Evolutionary conservation across 1,139 yeast genomes (phyloP).

Genomic region (Sugiyamaella sp.): DNA sequence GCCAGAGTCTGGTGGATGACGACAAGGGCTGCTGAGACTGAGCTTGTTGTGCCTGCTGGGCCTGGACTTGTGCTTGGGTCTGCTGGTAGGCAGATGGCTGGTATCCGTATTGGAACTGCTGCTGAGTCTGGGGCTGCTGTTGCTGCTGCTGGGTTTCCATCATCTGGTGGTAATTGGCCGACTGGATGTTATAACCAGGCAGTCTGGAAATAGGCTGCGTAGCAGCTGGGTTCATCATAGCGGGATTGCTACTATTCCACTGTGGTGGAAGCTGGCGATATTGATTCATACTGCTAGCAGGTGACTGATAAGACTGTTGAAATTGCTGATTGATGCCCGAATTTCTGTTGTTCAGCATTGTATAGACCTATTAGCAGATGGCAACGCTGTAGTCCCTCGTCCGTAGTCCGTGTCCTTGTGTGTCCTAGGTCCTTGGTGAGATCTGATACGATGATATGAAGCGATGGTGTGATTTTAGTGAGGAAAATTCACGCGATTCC

Average conservation of each 20-base stretch:
- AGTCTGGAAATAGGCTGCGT: conserved; percentile 14
- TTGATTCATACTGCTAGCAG: conserved; percentile 6
- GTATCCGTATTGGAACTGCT: conserved; percentile 6
- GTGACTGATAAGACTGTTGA: conserved; percentile 22
- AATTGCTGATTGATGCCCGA: conserved; percentile 17
- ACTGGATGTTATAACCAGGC: conserved; percentile 11
- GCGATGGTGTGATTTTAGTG: no score
- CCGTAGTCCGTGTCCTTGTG: no score
- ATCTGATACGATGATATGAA: no score
- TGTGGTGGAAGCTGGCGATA: conserved; percentile 18
- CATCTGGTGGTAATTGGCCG: conserved; percentile 10
- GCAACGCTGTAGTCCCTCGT: no score
- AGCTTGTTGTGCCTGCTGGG: conserved; percentile 20
- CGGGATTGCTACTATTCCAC: conserved; percentile 4
- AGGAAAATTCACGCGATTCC: no score
- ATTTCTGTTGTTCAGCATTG: conserved; percentile 13
- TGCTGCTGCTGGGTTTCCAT: conserved; percentile 19
- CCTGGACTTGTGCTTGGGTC: conserved; percentile 15
- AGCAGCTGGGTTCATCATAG: conserved; percentile 6
- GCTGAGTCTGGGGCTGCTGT: conserved; percentile 25
- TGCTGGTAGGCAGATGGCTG: conserved; percentile 18
- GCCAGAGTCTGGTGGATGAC: conserved; percentile 14
- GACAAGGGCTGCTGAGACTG: conserved; percentile 18
- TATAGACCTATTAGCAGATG: background rate
- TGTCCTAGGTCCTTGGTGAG: no score